phyloP scores from a whole-genome alignment of 2,329 filamentous ascomycete genomes.

The Fusarium irregulare region DNA sequence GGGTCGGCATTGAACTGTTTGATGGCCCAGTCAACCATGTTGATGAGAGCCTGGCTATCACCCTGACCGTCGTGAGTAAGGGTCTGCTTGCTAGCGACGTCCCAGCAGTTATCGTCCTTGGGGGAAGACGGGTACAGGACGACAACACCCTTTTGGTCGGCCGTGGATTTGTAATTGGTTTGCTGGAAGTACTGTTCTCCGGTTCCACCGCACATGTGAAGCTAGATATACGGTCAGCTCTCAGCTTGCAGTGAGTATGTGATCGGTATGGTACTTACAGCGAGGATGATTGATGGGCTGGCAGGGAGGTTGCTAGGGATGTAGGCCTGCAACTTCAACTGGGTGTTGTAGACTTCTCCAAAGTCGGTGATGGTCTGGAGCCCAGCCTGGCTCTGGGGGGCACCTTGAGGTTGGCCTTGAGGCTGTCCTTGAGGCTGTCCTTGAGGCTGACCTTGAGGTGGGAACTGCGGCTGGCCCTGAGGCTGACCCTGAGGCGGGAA shows the following conservation, averaged over 20 bases:
- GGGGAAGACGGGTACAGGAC: conserved; percentile 5
- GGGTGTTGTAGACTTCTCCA: conserved; percentile 1
- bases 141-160: conserved; percentile 1
- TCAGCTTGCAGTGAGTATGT: fast-evolving
- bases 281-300: conserved; percentile 6
- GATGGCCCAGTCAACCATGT: conserved; percentile 14
- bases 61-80: conserved; percentile 16
- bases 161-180: conserved; percentile 6
- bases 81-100: conserved; percentile 6
- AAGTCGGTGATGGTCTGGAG: conserved; percentile 17
- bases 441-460: no score
- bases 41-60: conserved; percentile 14
- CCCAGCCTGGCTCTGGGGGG: not conserved
- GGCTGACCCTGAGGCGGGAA: not conserved
- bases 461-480: not conserved
- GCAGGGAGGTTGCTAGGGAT: conserved; percentile 8
- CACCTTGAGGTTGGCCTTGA: not conserved
- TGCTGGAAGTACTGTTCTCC: conserved; percentile 11
- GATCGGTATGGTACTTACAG: not conserved
- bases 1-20: conserved; percentile 1
- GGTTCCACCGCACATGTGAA: not conserved
- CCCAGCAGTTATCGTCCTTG: conserved; percentile 11
- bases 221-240: not conserved
- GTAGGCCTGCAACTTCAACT: conserved; percentile 4
- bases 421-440: no score